Base-by-base conservation (phyloP, 148 eudicot genomes). In the Cornus florida region DNA sequence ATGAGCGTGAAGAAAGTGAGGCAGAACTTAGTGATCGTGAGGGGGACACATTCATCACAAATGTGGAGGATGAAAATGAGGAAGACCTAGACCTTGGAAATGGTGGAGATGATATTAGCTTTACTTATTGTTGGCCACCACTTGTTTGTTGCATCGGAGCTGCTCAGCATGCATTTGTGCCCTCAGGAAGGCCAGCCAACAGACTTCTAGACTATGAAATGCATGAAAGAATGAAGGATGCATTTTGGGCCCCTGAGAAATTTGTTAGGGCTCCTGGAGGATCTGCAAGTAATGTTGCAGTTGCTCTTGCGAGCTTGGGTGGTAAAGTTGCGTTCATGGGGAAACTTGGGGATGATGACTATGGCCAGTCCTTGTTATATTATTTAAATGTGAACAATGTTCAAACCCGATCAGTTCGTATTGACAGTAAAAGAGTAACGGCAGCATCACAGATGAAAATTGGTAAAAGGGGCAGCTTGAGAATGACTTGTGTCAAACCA, bases 301-400 rank as follows among this genome's bases (percentile, higher is more conserved):
- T 95, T 69, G 92, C 93, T 67, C 90, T 95, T 76, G 97, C 97
- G 10, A 82, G 74, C 71, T 78, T 91, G 70, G 97, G 95, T 19
- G 91, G 97, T 23, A 89, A 90, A 77, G 98, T 92, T 83, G 98
- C 98, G 73, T 90, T 96, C 73, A 96, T 96, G 98, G 98, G 98
- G 22, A 96, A 96, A 87, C 78, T 96, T 46, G 98, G 99, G 72
- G 91, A 88, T 77, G 99, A 95, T 82, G 90, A 86, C 60, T 93
- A 39, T 84, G 99, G 99, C 22, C 90, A 91, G 80, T 69, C 92
- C 32, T 84, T 93, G 87, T 22, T 93, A 38, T 90, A 87, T 87
- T 88, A 82, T 83, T 77, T 96, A 46, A 90, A 96, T 69, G 82
- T 76, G 20, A 85, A 68, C 73, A 84, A 85, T 35, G 95, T 96